Evolutionary conservation across 208 protist species (phyloP).

Genomic region (Trypanosoma conorhini): DNA sequence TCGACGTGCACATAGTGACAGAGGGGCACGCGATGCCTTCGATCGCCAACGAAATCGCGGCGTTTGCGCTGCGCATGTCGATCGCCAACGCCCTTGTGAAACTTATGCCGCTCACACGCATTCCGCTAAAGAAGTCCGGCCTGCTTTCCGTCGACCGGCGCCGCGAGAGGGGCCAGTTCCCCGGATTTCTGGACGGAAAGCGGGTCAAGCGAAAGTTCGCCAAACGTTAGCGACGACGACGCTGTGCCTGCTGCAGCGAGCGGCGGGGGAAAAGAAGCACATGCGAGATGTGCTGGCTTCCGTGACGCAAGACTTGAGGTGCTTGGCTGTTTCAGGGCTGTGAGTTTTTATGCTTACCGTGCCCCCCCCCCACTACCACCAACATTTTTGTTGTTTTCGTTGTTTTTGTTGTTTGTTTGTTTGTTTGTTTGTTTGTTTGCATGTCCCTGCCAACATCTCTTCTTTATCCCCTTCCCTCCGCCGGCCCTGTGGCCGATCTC

Average conservation of each 20-base stretch:
- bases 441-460: no score
- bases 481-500: no score
- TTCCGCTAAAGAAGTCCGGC: slow-evolving; percentile 88
- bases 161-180: slow-evolving; percentile 79
- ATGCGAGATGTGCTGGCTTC: slow-evolving; percentile 15
- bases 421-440: neutral
- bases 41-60: slow-evolving; percentile 83
- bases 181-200: slow-evolving; percentile 85
- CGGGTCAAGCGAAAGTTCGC: slow-evolving; percentile 84
- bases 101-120: slow-evolving; percentile 78
- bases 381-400: neutral
- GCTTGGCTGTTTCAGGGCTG: neutral
- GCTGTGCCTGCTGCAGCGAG: no score
- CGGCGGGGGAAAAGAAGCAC: slow-evolving; percentile 1
- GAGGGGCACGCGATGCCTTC: slow-evolving; percentile 86
- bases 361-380: no score
- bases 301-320: no score
- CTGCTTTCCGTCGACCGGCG: slow-evolving; percentile 86
- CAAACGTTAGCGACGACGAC: slow-evolving; percentile 63
- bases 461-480: neutral
- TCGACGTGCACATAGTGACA: slow-evolving; percentile 83
- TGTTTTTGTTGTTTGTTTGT: neutral
- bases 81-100: slow-evolving; percentile 87
- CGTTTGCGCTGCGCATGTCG: slow-evolving; percentile 81
- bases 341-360: slow-evolving; percentile 22